These are phyloP conservation scores for Puccinia polysora DNA, from an alignment of 1,284 basidiomycete species.

Conservation along the genomic window DNA sequence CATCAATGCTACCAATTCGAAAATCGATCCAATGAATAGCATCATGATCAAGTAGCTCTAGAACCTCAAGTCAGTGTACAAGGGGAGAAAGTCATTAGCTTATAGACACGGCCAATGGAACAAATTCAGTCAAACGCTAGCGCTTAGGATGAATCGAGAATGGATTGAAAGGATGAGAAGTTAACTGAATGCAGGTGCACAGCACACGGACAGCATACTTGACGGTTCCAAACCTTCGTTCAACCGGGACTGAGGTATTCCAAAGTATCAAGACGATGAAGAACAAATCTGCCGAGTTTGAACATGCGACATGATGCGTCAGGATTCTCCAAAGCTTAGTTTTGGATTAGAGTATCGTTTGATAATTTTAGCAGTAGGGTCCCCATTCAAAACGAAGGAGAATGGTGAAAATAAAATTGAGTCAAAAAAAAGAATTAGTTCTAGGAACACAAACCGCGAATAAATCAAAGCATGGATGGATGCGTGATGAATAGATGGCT, in stretches of 20 bases:
- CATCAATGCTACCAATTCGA: slow-evolving; percentile 25
- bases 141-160: not conserved
- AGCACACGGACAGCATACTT: slow-evolving; percentile 42
- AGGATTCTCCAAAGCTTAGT: slow-evolving; percentile 37
- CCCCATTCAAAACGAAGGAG: not conserved
- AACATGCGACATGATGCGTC: slow-evolving; percentile 29
- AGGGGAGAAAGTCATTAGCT: no score
- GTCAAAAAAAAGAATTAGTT: not conserved
- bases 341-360: no score
- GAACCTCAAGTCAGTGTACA: not conserved
- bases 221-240: slow-evolving; percentile 25
- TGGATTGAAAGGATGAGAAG: not conserved
- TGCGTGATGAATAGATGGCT: not conserved
- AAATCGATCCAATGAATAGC: slow-evolving; percentile 15
- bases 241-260: slow-evolving; percentile 16
- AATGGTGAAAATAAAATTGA: not conserved
- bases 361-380: no score
- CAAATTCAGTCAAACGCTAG: not conserved
- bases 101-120: no score
- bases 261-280: slow-evolving; percentile 25
- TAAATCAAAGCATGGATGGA: not conserved
- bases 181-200: not conserved
- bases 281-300: slow-evolving; percentile 30
- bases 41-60: slow-evolving; percentile 27
- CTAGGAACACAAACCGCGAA: not conserved